These are phyloP conservation scores for Mortierella sp. DNA, from an alignment of 371 early-diverging fungal species.

Conservation along the genomic window DNA sequence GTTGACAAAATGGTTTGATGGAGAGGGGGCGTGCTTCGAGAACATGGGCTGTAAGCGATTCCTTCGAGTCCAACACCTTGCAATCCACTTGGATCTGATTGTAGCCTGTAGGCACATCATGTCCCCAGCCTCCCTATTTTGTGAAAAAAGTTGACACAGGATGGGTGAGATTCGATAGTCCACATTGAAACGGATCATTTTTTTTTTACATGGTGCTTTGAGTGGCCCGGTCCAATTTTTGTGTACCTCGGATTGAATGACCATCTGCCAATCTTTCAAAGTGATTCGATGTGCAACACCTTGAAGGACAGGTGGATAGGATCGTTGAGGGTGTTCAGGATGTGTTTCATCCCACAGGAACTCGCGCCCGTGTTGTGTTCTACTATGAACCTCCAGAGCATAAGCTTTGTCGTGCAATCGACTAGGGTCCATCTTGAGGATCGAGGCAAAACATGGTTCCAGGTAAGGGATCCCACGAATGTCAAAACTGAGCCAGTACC, in stretches of 20 bases:
- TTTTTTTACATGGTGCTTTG: no score
- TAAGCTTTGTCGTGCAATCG: slow-evolving; percentile 23
- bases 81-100: slow-evolving; percentile 36
- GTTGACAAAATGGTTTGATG: slow-evolving; percentile 25
- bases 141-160: not conserved
- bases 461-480: slow-evolving; percentile 58
- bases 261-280: slow-evolving; percentile 28
- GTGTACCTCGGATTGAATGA: slow-evolving; percentile 49
- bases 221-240: no score
- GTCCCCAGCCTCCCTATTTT: slow-evolving; percentile 36
- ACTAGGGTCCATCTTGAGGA: slow-evolving; percentile 32
- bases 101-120: slow-evolving; percentile 43
- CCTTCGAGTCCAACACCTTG: slow-evolving; percentile 1
- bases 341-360: slow-evolving; percentile 35
- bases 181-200: not conserved
- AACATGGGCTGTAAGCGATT: slow-evolving; percentile 13
- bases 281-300: slow-evolving; percentile 44
- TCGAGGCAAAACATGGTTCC: slow-evolving; percentile 64
- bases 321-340: slow-evolving; percentile 13
- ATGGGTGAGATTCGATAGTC: not conserved
- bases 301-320: slow-evolving; percentile 41
- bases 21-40: slow-evolving; percentile 31
- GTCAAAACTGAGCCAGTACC: slow-evolving; percentile 61
- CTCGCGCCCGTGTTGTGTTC: slow-evolving; percentile 20
- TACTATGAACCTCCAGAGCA: slow-evolving; percentile 21